Evolutionary conservation across 1,139 yeast species (phyloP).

Genomic region (Geotrichum macrosporum): DNA sequence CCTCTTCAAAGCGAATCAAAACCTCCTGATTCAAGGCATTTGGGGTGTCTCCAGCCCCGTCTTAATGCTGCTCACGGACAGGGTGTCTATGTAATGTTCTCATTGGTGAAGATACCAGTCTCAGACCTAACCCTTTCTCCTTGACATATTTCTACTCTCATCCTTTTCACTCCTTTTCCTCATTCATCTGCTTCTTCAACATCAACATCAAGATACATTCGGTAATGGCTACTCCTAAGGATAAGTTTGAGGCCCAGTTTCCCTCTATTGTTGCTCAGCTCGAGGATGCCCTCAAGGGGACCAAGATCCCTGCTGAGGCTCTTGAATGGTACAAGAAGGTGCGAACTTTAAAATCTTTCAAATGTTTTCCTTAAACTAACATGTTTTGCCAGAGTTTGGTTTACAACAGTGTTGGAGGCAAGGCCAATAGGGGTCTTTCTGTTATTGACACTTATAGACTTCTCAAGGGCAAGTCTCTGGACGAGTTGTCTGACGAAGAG

Average conservation of each 20-base stretch:
- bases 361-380: conserved; percentile 1
- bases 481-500: conserved; percentile 61
- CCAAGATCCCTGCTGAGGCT: conserved; percentile 85
- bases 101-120: too few species aligned
- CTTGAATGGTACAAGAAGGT: conserved; percentile 71
- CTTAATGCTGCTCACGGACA: too few species aligned
- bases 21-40: too few species aligned
- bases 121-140: too few species aligned
- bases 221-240: conserved; percentile 38
- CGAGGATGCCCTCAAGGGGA: conserved; percentile 54
- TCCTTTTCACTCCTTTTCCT: too few species aligned
- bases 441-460: conserved; percentile 90
- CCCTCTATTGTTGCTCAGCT: conserved; percentile 77
- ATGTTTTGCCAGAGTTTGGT: conserved; percentile 45
- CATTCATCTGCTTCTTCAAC: neutral
- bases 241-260: conserved; percentile 68
- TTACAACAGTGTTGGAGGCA: conserved; percentile 95
- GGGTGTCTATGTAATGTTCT: too few species aligned
- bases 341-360: neutral
- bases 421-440: conserved; percentile 91
- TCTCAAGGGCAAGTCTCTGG: conserved; percentile 56
- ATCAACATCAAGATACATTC: neutral
- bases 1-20: too few species aligned
- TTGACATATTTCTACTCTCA: too few species aligned
- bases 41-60: too few species aligned